Evolutionary conservation across 1,139 yeast species (phyloP), one percentile per base, ranked within the genome.

Genomic region (Candida sojae): DNA sequence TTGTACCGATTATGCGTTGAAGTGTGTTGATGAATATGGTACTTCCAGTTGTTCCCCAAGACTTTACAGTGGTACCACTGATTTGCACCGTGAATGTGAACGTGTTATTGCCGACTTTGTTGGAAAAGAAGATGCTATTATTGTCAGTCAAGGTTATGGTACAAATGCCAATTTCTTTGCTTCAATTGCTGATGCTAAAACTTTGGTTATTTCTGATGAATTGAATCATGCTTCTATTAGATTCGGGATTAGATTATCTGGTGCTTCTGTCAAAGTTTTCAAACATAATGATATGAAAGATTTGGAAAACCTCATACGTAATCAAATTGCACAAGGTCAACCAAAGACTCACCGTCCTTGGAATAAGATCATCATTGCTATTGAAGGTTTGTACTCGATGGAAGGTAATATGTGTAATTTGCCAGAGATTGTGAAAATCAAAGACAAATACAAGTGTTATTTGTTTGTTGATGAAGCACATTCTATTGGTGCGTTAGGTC

Each of bases 401-500:
- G 99, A 93, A 71, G 99, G 99, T 58, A 91, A 96, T 54, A 77
- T 91, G 82, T 84, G 91, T 66, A 87, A 93, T 63, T 76, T 93
- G 58, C 97, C 98, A 9, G 79, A 70, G 53, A 66, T 93, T 46
- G 77, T 93, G 38, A 86, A 81, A 58, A 73, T 93, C 56, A 87
- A 88, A 60, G 81, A 89, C 45, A 88, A 88, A 66, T 93, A 95
- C 73, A 91, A 91, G 63, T 88, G 93, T 62, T 89, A 89, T 63
- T 72, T 93, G 50, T 93, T 88, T 63, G 88, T 95, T 53, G 99
- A 93, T 66, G 99, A 93, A 68, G 99, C 99, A 17, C 99, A 93
- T 67, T 92, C 98, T 4, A 87, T 95, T 62, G 99, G 99, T 62
- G 99, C 99, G 8, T 79, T 93, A 69, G 99, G 99, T 30, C 95